Evolutionary conservation across 257 asterid species (phyloP), one percentile per base, ranked within the genome.

Genomic region (Nicotiana sylvestris): DNA sequence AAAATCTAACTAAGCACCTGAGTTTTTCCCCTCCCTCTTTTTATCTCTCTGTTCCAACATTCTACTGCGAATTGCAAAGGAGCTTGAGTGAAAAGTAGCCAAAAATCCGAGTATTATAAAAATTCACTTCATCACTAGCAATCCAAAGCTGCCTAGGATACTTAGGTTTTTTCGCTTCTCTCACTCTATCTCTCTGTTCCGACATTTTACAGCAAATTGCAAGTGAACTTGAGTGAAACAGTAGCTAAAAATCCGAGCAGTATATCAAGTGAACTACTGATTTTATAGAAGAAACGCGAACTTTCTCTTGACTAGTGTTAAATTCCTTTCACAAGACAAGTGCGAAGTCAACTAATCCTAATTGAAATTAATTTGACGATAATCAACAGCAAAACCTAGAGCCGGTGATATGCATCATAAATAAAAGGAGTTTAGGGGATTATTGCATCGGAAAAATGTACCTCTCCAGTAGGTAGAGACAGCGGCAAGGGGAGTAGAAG

Each of bases 391-490:
- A 43, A 76, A 27, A 55, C 17, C 11, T 32, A 2, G 12, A 15
- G 68, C 35, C 37, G n/a, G 29, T n/a, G 43, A 51, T 51, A 76
- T 25, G 60, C n/a, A 76, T 2, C 43, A 49, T 25, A 76, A 30
- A 30, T 17, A 39, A 13, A 68, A 30, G 77, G 43, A 51, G 60
- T 29, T 11, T 29, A 29, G 32, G 58, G 39, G 78, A 43, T 35
- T n/a, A n/a, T 12, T 70, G 57, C 53, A 39, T 13, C 43, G 35
- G 46, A 16, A 12, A 60, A 58, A 66, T 9, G 18, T 81, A 94
- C 98, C 99, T 92, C 90, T 92, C 99, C 99, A 95, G 90, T 90
- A 95, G 83, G 90, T 87, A 85, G 98, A 91, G 64, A 92, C 94
- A 72, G 97, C 91, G 65, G 96, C 80, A 81, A 89, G 88, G 13